Evolutionary conservation across 805 yeast genomes (phyloP), one percentile per base, ranked within the genome.

Genomic region (Metschnikowia drakensbergensis): DNA sequence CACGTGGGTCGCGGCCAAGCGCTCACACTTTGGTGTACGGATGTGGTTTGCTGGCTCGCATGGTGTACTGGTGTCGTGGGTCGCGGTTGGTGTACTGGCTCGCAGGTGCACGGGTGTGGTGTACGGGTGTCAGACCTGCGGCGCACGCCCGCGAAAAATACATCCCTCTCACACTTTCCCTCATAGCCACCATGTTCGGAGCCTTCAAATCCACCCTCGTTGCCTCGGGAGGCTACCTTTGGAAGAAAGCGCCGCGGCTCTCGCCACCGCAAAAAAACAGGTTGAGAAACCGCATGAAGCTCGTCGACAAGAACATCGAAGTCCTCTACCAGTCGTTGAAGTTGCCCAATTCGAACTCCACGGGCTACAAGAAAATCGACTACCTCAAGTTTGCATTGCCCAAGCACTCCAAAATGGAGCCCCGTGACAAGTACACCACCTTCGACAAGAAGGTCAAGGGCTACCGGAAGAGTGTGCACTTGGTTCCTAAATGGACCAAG

Each of bases 401-500:
- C 35, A 85, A 81, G 60, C 96, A 90, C 61, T 56, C 66, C 31
- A 89, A 90, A 52, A 91, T 92, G 97, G 61, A 68, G 1, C 75
- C 96, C 6, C 74, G 68, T 54, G 96, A 94, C 69, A 92, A 92
- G 68, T 94, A 94, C 69, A 83, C 96, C 40, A 84, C 89, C 1
- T 92, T 87, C 71, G 83, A 81, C 68, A 85, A 80, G 66, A 82
- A 82, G 59, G 78, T 83, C 10, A 81, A 77, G 60, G 84, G 83
- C 22, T 94, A 92, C 69, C 82, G 98, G 72, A 92, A 90, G 71
- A 83, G 91, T 54, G 82, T 88, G 26, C 98, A 92, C 62, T 72
- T 82, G 66, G 86, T 85, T 37, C 96, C 97, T 22, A 88, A 90
- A 64, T 90, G 96, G 96, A 90, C 97, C 47, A 89, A 84, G 71